Percentiles rank a stretch among this genome's conserved stretches.
Conservation (phyloP, 176 grass and related monocot species). For the Aegilops speltoides region DNA sequence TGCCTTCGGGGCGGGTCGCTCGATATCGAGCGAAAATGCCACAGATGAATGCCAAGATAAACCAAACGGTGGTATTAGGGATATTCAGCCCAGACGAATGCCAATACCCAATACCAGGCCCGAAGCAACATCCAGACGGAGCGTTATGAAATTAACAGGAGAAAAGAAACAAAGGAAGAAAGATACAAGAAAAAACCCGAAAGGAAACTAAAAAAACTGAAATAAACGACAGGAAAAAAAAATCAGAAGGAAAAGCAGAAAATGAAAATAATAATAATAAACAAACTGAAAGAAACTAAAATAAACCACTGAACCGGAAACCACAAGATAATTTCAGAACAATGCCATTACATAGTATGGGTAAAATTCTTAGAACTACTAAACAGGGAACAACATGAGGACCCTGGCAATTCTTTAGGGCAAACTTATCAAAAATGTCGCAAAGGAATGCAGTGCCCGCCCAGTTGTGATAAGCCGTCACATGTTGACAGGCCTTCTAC, state of each 20-base stretch:
- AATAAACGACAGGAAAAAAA: too few species aligned
- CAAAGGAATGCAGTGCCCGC: not conserved
- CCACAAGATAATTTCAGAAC: not conserved
- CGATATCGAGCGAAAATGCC: too few species aligned
- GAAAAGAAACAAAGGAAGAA: too few species aligned
- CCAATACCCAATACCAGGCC: not conserved
- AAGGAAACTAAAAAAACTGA: too few species aligned
- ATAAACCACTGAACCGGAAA: not conserved
- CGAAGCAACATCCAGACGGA: not conserved
- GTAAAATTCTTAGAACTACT: not conserved
- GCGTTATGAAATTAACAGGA: too few species aligned
- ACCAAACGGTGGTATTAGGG: not conserved
- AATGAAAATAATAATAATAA: too few species aligned
- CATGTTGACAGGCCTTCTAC: constrained; percentile 25
- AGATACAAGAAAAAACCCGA: too few species aligned
- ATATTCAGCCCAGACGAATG: not conserved
- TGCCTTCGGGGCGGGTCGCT: not conserved
- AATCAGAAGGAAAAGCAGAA: too few species aligned
- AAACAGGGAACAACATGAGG: not conserved
- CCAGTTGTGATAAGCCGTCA: not conserved
- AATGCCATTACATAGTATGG: not conserved
- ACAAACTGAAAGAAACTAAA: too few species aligned
- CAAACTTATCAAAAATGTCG: constrained; percentile 12
- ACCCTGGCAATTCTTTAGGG: not conserved
- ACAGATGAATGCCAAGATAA: not conserved